Percentiles rank a stretch among this genome's conserved stretches.
Conservation (phyloP, 2,329 filamentous ascomycete genomes). For the Massarina eburnea region DNA sequence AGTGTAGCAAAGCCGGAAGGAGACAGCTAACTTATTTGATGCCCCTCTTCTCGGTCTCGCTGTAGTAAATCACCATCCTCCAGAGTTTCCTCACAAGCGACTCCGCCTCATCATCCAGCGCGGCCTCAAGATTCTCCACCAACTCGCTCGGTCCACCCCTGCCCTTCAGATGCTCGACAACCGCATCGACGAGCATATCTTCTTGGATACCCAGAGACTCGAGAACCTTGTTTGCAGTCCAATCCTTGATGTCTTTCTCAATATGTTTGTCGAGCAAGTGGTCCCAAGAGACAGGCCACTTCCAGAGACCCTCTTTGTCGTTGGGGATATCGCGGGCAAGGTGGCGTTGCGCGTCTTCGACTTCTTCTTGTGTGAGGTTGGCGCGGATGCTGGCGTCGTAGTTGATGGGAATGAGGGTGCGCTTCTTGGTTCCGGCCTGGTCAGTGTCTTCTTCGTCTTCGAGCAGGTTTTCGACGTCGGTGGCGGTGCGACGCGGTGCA, state of each 20-base stretch:
- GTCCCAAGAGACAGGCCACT: conserved; percentile 92
- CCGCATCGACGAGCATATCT: conserved; percentile 89
- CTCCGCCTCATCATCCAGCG: conserved; percentile 92
- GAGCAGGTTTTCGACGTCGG: conserved; percentile 89
- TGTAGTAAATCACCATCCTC: conserved; percentile 98
- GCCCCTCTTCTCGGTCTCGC: conserved; percentile 88
- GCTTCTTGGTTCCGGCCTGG: conserved; percentile 65
- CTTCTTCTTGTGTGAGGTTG: conserved; percentile 79
- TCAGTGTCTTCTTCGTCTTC: conserved; percentile 83
- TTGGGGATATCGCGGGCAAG: conserved; percentile 88
- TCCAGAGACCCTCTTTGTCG: conserved; percentile 83
- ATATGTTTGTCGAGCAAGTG: conserved; percentile 81
- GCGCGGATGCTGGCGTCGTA: conserved; percentile 48
- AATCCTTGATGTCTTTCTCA: conserved; percentile 83
- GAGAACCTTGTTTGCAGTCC: conserved; percentile 97
- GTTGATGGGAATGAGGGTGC: conserved; percentile 62
- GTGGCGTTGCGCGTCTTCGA: conserved; percentile 76
- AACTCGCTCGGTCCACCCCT: conserved; percentile 75
- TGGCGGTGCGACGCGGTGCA: conserved; percentile 72
- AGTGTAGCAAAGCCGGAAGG: too few relatives aligned
- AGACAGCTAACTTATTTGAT: conserved; percentile 46
- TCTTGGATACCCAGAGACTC: conserved; percentile 96
- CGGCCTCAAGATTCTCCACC: conserved; percentile 83
- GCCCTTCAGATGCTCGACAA: conserved; percentile 81
- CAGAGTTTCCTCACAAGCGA: conserved; percentile 94